Conservation (phyloP, 371 early-diverging fungal genomes). For the Circinella umbellata region DNA sequence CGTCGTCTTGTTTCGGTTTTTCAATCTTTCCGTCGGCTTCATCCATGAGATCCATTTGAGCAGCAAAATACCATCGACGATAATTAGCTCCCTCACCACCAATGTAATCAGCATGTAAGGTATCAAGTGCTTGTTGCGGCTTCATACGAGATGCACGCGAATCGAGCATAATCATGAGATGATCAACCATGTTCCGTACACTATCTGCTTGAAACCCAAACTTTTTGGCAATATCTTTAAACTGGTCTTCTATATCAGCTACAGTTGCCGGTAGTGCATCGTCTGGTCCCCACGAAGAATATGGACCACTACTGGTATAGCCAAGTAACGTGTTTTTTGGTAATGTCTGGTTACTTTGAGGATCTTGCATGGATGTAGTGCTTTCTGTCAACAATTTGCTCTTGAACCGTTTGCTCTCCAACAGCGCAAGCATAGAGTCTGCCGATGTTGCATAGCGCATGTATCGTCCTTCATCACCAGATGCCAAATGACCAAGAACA, state of each 20-base stretch:
- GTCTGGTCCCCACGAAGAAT: slow-evolving; percentile 74
- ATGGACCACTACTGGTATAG: slow-evolving; percentile 32
- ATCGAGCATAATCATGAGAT: slow-evolving; percentile 82
- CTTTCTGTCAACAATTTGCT: slow-evolving; percentile 24
- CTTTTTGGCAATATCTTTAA: slow-evolving; percentile 62
- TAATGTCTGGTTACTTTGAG: slow-evolving; percentile 23
- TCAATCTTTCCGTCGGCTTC: slow-evolving; percentile 51
- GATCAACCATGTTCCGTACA: slow-evolving; percentile 75
- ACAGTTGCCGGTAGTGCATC: slow-evolving; percentile 68
- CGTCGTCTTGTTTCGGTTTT: slow-evolving; percentile 32
- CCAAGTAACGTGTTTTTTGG: slow-evolving; percentile 18
- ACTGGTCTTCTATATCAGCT: slow-evolving; percentile 70
- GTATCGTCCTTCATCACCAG: slow-evolving; percentile 69
- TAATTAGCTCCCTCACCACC: slow-evolving; percentile 88
- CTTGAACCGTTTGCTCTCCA: slow-evolving; percentile 72
- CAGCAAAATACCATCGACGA: slow-evolving; percentile 87
- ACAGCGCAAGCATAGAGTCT: slow-evolving; percentile 73
- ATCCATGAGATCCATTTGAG: slow-evolving; percentile 76
- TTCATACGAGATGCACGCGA: slow-evolving; percentile 84
- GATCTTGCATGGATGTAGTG: slow-evolving; percentile 16
- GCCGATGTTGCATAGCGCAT: slow-evolving; percentile 76
- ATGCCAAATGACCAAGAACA: slow-evolving; percentile 16
- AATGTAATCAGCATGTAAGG: slow-evolving; percentile 86
- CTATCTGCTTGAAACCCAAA: slow-evolving; percentile 85
- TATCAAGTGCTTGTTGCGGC: slow-evolving; percentile 75